A percentile compares a stretch with the other conserved stretches of the same genome.
Evolutionary conservation across 257 asterid genomes (phyloP).

Genomic region (Leonotis leonurus): DNA sequence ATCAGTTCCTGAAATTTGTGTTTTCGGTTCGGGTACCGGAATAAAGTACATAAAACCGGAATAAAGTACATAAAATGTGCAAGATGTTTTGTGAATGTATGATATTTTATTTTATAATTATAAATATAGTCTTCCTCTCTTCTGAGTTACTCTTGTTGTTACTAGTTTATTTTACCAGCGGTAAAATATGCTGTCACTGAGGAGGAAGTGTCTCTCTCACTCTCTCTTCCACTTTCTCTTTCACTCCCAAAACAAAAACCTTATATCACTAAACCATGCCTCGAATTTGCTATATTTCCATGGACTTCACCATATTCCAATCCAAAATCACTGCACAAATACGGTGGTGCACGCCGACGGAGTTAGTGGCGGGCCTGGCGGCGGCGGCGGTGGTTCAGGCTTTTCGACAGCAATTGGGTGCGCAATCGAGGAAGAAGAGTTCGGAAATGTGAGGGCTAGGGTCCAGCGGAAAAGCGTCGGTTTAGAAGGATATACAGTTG

Average conservation of each 20-base stretch:
- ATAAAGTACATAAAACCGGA: too few relatives aligned
- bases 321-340: slow-evolving; percentile 16
- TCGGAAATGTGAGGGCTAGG: slow-evolving; percentile 86
- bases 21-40: too few relatives aligned
- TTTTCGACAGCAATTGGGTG: slow-evolving; percentile 74
- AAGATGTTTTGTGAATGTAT: too few relatives aligned
- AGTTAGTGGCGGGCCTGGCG: not conserved
- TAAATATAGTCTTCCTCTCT: too few relatives aligned
- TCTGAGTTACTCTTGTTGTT: too few relatives aligned
- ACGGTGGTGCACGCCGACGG: slow-evolving; percentile 13
- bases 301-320: slow-evolving; percentile 3
- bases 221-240: not conserved
- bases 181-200: too few relatives aligned
- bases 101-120: too few relatives aligned
- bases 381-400: slow-evolving; percentile 36
- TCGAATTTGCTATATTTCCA: not conserved
- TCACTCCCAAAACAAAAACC: slow-evolving; percentile 17
- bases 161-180: too few relatives aligned
- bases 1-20: too few relatives aligned
- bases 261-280: slow-evolving; percentile 20
- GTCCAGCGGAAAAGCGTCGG: slow-evolving; percentile 54
- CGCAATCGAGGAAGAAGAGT: slow-evolving; percentile 87
- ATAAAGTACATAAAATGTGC: too few relatives aligned
- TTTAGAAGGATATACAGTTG: slow-evolving; percentile 65
- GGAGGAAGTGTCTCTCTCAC: too few relatives aligned